phyloP scores from a whole-genome alignment of 371 early-diverging fungal genomes.

The Zopfochytrium polystomum region DNA sequence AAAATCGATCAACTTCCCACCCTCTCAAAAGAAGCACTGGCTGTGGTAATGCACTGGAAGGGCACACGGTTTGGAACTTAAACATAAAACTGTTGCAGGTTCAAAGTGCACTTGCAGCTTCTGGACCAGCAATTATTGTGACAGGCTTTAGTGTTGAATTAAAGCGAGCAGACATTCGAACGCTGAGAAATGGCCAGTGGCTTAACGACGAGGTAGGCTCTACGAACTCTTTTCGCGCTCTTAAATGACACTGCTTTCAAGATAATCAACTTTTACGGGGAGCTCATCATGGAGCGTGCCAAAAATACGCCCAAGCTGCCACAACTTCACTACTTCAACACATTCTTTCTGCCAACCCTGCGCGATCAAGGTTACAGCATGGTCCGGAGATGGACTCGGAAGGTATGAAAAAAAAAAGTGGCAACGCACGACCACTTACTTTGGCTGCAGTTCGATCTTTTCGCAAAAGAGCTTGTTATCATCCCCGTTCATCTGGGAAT shows the following conservation, averaged over 20 bases:
- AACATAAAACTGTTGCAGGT: no score
- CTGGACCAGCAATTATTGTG: constrained; percentile 8
- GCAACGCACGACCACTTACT: background rate
- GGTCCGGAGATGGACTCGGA: constrained; percentile 82
- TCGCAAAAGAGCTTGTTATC: constrained; percentile 72
- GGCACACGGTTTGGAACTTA: no score
- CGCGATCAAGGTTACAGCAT: constrained; percentile 65
- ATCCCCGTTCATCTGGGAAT: constrained; percentile 85
- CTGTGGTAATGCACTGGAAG: no score
- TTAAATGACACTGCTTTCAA: constrained; percentile 5
- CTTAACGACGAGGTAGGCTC: constrained; percentile 77
- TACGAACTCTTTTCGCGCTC: background rate
- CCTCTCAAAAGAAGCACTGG: no score
- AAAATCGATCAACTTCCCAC: no score
- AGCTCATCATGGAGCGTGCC: constrained; percentile 68
- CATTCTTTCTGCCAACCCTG: constrained; percentile 81
- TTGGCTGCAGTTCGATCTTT: constrained; percentile 63
- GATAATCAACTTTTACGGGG: constrained; percentile 87
- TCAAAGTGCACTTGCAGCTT: no score
- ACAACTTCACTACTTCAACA: constrained; percentile 76
- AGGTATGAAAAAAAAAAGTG: constrained; percentile 38
- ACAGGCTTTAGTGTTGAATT: constrained; percentile 59
- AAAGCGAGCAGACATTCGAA: constrained; percentile 61
- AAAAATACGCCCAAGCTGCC: constrained; percentile 43
- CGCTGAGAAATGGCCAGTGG: constrained; percentile 76